Percentiles rank a stretch among this genome's conserved stretches.
Conservation (phyloP, 192 early-diverging fungal genomes). For the Backusella liffmaniae region DNA sequence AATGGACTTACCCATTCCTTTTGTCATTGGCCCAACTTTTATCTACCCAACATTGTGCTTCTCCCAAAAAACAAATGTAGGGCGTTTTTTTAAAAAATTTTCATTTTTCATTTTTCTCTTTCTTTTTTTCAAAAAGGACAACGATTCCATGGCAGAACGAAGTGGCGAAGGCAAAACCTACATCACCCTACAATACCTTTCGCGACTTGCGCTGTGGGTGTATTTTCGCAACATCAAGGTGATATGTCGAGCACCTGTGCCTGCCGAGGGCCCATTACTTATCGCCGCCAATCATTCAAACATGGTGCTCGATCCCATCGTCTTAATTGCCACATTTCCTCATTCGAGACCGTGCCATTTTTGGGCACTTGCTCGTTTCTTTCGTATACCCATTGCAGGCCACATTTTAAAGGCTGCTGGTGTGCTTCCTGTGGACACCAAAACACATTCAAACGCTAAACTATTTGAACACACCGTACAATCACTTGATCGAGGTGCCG, state of each 20-base stretch:
- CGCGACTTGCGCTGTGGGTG: constrained; percentile 27
- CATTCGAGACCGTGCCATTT: constrained; percentile 47
- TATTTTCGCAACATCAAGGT: constrained; percentile 39
- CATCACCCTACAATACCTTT: constrained; percentile 19
- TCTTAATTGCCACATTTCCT: constrained; percentile 45
- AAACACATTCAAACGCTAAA: constrained; percentile 42
- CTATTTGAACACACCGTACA: constrained; percentile 46
- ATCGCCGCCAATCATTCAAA: constrained; percentile 41
- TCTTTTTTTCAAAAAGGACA: background rate
- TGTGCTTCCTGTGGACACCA: constrained; percentile 49
- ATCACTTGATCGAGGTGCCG: constrained; percentile 34
- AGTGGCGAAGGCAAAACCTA: constrained; percentile 35
- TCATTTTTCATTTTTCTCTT: background rate
- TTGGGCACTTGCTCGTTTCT: constrained; percentile 50
- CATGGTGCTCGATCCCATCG: constrained; percentile 51
- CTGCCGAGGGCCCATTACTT: constrained; percentile 38
- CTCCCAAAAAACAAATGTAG: background rate
- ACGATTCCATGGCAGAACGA: background rate
- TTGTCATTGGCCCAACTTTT: too few species aligned
- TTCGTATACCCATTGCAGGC: constrained; percentile 34
- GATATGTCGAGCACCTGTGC: constrained; percentile 30
- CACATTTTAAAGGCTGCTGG: constrained; percentile 36
- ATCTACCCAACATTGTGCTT: too few species aligned
- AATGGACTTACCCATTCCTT: too few species aligned
- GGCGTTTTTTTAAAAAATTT: background rate